phyloP scores from a whole-genome alignment of 176 grass and related monocot species.

The Juncus inflexus region DNA sequence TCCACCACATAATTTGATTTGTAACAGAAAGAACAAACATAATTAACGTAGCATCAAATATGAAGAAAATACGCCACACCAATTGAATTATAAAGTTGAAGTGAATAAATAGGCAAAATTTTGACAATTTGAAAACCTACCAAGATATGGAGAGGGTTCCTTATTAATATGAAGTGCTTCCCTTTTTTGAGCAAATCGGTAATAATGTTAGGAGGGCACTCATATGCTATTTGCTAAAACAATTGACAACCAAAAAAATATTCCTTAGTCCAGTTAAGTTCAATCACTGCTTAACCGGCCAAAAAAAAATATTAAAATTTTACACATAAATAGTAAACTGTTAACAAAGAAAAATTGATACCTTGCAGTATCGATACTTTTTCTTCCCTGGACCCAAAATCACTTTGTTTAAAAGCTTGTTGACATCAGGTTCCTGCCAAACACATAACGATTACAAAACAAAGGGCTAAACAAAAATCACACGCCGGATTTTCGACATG shows the following conservation, averaged over 20 bases:
- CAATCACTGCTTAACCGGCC: neutral
- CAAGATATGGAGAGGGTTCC: constrained; percentile 80
- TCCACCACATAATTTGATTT: no score
- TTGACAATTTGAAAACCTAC: constrained; percentile 18
- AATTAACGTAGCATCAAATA: no score
- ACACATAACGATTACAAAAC: no score
- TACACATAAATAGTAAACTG: no score
- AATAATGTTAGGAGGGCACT: constrained; percentile 56
- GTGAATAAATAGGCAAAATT: no score
- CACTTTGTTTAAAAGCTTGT: constrained; percentile 65
- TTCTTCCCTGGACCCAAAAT: constrained; percentile 84
- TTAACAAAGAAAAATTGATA: constrained; percentile 13
- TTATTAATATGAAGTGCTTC: constrained; percentile 96
- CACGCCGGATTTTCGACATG: no score
- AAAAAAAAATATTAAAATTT: neutral
- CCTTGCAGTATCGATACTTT: constrained; percentile 88
- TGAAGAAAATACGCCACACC: neutral
- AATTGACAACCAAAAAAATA: neutral
- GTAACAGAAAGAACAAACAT: no score
- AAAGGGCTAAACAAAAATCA: no score
- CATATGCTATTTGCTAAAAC: constrained; percentile 84
- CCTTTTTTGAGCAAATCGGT: constrained; percentile 78
- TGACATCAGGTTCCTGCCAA: constrained; percentile 36
- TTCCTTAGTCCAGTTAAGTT: no score
- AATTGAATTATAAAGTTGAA: no score